A percentile compares a stretch with the other conserved stretches of the same genome.
Evolutionary conservation across 495 filamentous ascomycete species (phyloP).

Genomic region (Podospora appendiculata): DNA sequence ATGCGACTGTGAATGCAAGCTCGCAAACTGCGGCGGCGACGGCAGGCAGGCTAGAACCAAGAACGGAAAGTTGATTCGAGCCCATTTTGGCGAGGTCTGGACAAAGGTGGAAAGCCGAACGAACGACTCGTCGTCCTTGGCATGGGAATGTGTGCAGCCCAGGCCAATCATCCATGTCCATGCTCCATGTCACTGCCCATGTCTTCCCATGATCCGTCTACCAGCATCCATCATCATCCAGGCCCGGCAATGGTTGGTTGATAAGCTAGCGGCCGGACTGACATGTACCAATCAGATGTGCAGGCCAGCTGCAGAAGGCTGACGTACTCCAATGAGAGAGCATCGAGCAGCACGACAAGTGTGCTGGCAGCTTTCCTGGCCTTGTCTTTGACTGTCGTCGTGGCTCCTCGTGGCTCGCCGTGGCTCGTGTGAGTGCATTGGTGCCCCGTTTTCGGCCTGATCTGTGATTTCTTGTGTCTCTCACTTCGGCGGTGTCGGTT

Average conservation of each 20-base stretch:
- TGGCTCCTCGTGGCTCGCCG: background rate
- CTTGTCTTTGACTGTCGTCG: conserved; percentile 14
- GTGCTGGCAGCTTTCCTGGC: conserved; percentile 13
- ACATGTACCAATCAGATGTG: conserved; percentile 18
- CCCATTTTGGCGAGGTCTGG: background rate
- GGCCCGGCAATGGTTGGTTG: background rate
- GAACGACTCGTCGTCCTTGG: background rate
- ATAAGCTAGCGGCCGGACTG: conserved; percentile 8
- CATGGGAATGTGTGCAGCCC: background rate
- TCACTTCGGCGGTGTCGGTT: no score
- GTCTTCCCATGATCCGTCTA: no score
- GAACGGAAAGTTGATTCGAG: no score
- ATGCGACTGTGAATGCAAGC: no score
- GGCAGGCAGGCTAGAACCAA: no score
- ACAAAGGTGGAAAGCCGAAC: background rate
- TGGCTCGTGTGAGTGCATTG: conserved; percentile 8
- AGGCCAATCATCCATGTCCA: background rate
- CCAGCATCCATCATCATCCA: no score
- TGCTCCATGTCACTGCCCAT: no score
- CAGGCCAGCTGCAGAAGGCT: conserved; percentile 24
- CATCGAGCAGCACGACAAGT: background rate
- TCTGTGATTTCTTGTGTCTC: background rate
- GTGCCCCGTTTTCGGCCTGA: background rate
- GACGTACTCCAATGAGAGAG: conserved; percentile 17
- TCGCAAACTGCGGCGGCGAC: no score